phyloP scores from a whole-genome alignment of 306 rosid species.

The Casuarina glauca region DNA sequence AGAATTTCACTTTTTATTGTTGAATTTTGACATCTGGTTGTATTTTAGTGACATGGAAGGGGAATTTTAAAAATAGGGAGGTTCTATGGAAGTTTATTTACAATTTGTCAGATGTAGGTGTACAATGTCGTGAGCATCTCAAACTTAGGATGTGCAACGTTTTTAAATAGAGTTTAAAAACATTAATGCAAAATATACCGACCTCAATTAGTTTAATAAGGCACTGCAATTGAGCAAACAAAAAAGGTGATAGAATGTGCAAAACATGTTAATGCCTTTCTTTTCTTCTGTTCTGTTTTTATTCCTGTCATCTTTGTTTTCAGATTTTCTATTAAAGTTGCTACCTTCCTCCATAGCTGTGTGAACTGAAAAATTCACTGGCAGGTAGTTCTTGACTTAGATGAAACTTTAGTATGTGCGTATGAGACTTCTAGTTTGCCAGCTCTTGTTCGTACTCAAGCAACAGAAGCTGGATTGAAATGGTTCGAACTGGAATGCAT shows the following conservation, averaged over 20 bases:
- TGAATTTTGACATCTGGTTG: not conserved
- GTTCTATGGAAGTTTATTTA: not conserved
- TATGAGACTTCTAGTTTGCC: slow-evolving; percentile 86
- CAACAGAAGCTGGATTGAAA: slow-evolving; percentile 81
- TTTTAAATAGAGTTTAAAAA: not conserved
- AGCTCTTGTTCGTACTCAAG: slow-evolving; percentile 55
- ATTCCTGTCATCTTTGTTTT: not conserved
- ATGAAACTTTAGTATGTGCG: slow-evolving; percentile 87
- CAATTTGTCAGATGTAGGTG: not conserved
- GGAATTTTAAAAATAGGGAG: not conserved
- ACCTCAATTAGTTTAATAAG: not conserved
- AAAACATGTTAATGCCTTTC: not conserved
- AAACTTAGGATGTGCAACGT: not conserved
- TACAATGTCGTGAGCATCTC: not conserved
- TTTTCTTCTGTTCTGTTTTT: not conserved
- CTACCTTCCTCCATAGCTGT: not conserved
- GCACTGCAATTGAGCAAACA: not conserved
- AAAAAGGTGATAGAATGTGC: not conserved
- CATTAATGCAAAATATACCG: slow-evolving; percentile 5
- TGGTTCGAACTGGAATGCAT: slow-evolving; percentile 85
- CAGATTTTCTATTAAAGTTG: not conserved
- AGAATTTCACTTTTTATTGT: not conserved
- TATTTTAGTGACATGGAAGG: not conserved
- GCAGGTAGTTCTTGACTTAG: slow-evolving; percentile 95
- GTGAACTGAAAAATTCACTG: slow-evolving; percentile 17